A percentile compares a stretch with the other conserved stretches of the same genome.
These are phyloP conservation scores for Mycena epipterygia DNA, from an alignment of 768 basidiomycete genomes.

Conservation along the genomic window DNA sequence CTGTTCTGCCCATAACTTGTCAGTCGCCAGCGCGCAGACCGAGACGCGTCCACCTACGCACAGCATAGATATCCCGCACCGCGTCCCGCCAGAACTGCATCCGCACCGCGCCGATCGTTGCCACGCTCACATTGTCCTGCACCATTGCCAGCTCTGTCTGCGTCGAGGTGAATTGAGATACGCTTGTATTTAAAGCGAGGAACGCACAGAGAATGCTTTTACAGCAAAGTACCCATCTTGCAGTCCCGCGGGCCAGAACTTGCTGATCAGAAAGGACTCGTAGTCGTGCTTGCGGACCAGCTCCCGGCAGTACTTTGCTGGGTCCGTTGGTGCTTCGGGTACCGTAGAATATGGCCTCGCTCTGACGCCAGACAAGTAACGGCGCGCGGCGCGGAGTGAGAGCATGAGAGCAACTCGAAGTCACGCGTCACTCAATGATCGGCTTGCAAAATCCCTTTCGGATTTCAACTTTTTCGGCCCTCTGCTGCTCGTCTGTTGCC, in stretches of 20 bases:
- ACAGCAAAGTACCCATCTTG: constrained; percentile 82
- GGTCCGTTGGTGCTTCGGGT: constrained; percentile 35
- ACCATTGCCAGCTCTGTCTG: constrained; percentile 78
- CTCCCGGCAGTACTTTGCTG: constrained; percentile 75
- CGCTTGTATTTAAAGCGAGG: constrained; percentile 43
- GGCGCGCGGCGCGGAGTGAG: constrained; percentile 13
- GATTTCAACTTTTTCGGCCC: too few relatives aligned
- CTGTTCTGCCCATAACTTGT: constrained; percentile 66
- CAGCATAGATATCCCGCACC: constrained; percentile 75
- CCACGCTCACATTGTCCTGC: constrained; percentile 81
- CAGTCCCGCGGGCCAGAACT: constrained; percentile 76
- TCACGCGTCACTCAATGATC: too few relatives aligned
- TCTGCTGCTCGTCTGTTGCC: too few relatives aligned
- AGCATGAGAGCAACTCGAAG: neutral
- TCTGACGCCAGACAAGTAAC: neutral
- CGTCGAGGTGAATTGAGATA: neutral
- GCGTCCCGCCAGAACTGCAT: constrained; percentile 93
- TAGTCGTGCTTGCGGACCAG: constrained; percentile 87
- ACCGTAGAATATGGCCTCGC: constrained; percentile 9
- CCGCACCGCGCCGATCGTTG: constrained; percentile 84
- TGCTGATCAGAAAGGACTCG: constrained; percentile 79
- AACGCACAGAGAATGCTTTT: constrained; percentile 88
- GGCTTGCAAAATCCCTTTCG: too few relatives aligned
- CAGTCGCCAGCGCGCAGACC: constrained; percentile 18
- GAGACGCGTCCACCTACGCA: constrained; percentile 49